phyloP scores from a whole-genome alignment of 1,139 yeast species.

The Debaryomyces udenii region DNA sequence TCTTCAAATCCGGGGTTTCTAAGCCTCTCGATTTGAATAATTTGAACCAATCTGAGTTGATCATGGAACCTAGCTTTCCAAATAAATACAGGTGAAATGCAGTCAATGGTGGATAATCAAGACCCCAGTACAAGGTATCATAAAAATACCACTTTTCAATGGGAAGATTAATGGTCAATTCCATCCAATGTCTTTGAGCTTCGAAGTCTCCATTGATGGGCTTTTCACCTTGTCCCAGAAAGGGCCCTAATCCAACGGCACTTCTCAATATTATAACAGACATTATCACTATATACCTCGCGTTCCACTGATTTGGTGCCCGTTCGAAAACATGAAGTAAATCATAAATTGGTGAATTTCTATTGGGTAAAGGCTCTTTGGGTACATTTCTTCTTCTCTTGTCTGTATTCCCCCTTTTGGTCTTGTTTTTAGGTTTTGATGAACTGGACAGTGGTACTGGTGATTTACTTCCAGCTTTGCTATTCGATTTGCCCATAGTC shows the following conservation, averaged over 20 bases:
- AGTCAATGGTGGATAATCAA: slow-evolving; percentile 96
- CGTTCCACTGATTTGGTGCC: slow-evolving; percentile 90
- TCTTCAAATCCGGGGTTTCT: slow-evolving; percentile 67
- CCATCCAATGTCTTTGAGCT: slow-evolving; percentile 99
- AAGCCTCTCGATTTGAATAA: slow-evolving; percentile 72
- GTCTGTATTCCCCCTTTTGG: slow-evolving; percentile 2
- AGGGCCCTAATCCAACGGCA: slow-evolving; percentile 88
- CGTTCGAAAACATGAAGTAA: slow-evolving; percentile 43
- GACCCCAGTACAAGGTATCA: slow-evolving; percentile 92
- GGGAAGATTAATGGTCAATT: slow-evolving; percentile 78
- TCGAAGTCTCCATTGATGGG: slow-evolving; percentile 96
- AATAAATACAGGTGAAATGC: slow-evolving; percentile 87
- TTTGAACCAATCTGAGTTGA: slow-evolving; percentile 75
- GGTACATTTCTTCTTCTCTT: slow-evolving; percentile 7
- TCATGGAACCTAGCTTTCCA: slow-evolving; percentile 69
- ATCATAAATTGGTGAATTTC: slow-evolving; percentile 42
- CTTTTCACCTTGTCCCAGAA: slow-evolving; percentile 67
- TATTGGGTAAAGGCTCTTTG: slow-evolving; percentile 22
- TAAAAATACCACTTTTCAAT: slow-evolving; percentile 82
- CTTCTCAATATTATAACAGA: slow-evolving; percentile 77
- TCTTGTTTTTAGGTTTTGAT: slow-evolving; percentile 1
- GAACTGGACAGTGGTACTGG: neutral
- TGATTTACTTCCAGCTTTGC: neutral
- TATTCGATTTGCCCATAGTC: slow-evolving; percentile 5
- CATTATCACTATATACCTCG: slow-evolving; percentile 73